Base-by-base conservation (phyloP, 1,284 basidiomycete genomes). In the Earliella scabrosa region DNA sequence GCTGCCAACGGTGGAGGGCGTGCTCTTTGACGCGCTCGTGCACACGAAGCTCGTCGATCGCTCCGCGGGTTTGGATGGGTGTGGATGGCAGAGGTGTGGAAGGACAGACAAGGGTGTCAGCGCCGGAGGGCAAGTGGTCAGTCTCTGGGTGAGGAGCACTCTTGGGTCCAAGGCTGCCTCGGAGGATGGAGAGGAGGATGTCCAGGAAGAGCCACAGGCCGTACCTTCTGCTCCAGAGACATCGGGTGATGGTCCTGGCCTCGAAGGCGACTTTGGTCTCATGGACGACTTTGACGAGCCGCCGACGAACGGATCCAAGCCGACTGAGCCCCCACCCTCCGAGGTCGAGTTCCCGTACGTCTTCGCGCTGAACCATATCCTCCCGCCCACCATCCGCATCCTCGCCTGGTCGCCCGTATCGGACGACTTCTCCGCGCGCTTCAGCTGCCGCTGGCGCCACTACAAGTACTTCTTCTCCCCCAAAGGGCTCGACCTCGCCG, bases 381-480 rank as follows among this genome's bases (percentile, higher is more conserved):
- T 99, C 0, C 97, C 97, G 0, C 80, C 86, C 0, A 91, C 93
- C 0, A 95, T 99, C 66, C 88, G 95, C 21, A 77, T 98, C n/a
- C 81, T 96, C 50, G 95, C 93, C 3, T 99, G 97, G 97, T 95
- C 95, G 3, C 94, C 96, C 10, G 88, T 98, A n/a, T 71, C 83
- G 0, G 69, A 82, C 6, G 71, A 76, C 32, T 99, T 99, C 72
- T 95, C 95, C 35, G 87, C 96, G 2, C 86, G 97, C 2, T 97
- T 93, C 76, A 90, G 88, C 21, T 98, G 96, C 76, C 78, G 76
- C 54, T 88, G 85, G 67, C 80, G 97, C 32, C 97, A 99, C 72
- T 99, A 99, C 86, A 98, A 98, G 72, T 99, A 99, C 75, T 97
- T 98, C 72, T 99, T 98, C 78, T 79, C 81, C 34, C 72, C 82